Base-by-base conservation (phyloP, 192 early-diverging fungal genomes). In the Mortierella alpina region DNA sequence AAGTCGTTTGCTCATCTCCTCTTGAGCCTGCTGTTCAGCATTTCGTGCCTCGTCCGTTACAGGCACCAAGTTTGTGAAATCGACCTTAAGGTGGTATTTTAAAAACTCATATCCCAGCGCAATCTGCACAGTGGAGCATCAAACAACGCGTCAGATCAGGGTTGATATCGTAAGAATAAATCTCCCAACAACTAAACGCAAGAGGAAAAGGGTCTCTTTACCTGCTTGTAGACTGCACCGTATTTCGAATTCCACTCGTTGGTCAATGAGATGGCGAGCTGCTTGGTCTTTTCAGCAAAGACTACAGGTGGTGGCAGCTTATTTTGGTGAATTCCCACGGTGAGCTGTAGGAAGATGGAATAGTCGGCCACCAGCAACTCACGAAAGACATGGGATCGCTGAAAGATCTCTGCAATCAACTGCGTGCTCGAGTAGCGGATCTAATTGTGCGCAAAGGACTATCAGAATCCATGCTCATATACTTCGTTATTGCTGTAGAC, bases 311-410 rank as follows among this genome's bases (percentile, higher is more conserved):
- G 87, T 15, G 92, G 90, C 11, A 91, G 68, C 0, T 81, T 54
- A 9, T 84, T 68, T 31, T 83, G 80, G 51, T 91, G 86, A 0
- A 91, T 84, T 8, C 92, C 92, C 47, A 90, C 73, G 7, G 85
- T 81, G 10, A 93, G 74, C 40, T 84, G 75, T 45, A 91, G 60
- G 23, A 91, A 83, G 10, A 81, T 71, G n/a, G 88, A 87, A 42
- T 90, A 86, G 40, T 85, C 83, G 3, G 75, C 73, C 1, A 86
- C 77, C 0, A 90, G 60, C 15, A 92, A 73, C 12, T 79, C 63
- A 45, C 92, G 87, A 71, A 93, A 90, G 40, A 73, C 74, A 70
- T 93, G 90, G 14, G 92, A 93, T 6, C 92, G 87, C 12, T 70
- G 61, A 63, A 93, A 93, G 7, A 93, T 73, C 68, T 87, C 86